These are phyloP conservation scores for Alternaria sp. DNA, from an alignment of 2,329 filamentous ascomycete genomes.

Conservation along the genomic window DNA sequence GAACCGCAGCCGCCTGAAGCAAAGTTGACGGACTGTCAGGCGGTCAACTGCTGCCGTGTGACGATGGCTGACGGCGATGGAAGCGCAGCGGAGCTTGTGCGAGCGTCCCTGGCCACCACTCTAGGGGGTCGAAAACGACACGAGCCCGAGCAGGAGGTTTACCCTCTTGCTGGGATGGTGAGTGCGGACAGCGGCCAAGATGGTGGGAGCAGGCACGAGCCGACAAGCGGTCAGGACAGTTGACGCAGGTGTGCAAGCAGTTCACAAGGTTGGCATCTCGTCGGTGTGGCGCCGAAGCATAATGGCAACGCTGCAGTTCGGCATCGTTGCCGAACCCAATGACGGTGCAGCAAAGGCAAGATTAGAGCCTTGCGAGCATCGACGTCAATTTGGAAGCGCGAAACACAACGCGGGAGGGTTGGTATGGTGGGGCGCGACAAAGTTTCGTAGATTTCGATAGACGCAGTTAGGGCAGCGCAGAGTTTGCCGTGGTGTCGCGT, in stretches of 20 bases:
- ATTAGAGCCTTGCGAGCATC: conserved; percentile 1
- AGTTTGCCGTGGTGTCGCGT: conserved; percentile 1
- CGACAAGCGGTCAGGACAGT: conserved; percentile 21
- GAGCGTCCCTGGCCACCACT: conserved; percentile 13
- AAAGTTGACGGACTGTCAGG: conserved; percentile 43
- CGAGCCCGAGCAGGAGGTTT: conserved; percentile 33
- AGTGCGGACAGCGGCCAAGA: conserved; percentile 30
- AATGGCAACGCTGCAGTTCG: conserved; percentile 12
- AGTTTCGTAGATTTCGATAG: conserved; percentile 2
- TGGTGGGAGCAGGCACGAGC: conserved; percentile 23
- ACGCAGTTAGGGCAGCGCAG: conserved; percentile 1
- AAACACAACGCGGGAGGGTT: not conserved
- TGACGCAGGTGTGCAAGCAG: conserved; percentile 6
- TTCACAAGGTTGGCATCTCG: not conserved
- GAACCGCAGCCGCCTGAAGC: conserved; percentile 24
- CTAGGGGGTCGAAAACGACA: conserved; percentile 22
- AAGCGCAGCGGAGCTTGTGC: conserved; percentile 33
- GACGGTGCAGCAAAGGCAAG: not conserved
- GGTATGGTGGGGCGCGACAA: not conserved
- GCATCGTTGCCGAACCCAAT: conserved; percentile 25
- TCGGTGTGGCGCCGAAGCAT: conserved; percentile 8
- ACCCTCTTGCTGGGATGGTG: conserved; percentile 27
- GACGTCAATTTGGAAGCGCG: not conserved
- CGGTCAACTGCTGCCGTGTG: conserved; percentile 36
- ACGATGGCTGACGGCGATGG: conserved; percentile 26